A percentile compares a stretch with the other conserved stretches of the same genome.
Conservation (phyloP, 163 green algal species). For the Trebouxiophyceae sp. region DNA sequence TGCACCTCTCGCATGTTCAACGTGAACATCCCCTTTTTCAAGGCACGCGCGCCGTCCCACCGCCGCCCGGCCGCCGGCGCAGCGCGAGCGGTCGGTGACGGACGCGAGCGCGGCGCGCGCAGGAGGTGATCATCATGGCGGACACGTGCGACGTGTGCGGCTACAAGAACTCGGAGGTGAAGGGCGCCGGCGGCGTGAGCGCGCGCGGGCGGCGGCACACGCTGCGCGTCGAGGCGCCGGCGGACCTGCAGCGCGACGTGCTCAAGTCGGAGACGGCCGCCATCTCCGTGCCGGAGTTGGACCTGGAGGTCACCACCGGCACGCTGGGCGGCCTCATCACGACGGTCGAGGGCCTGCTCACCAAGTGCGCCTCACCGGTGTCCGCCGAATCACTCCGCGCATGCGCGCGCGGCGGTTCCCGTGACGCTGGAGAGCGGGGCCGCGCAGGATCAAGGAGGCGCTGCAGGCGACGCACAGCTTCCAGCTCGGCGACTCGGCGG, state of each 20-base stretch:
- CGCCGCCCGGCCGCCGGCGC: too few species aligned
- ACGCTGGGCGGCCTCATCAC: conserved; percentile 48
- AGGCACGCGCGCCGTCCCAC: conserved; percentile 10
- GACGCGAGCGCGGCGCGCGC: not conserved
- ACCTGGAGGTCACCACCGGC: conserved; percentile 38
- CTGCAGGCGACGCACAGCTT: not conserved
- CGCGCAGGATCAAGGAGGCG: not conserved
- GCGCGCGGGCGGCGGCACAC: conserved; percentile 27
- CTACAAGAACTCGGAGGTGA: conserved; percentile 50
- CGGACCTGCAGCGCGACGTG: conserved; percentile 47
- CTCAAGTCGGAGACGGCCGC: conserved; percentile 49
- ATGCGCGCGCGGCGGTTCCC: too few species aligned
- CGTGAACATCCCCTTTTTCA: conserved; percentile 57
- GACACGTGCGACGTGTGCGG: conserved; percentile 51
- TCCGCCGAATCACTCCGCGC: too few species aligned
- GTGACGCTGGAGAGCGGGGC: too few species aligned
- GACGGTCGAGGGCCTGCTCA: conserved; percentile 47
- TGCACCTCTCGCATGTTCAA: conserved; percentile 43
- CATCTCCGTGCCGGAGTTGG: conserved; percentile 39
- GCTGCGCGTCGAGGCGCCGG: conserved; percentile 28
- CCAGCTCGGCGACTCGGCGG: not conserved
- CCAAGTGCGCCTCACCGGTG: conserved; percentile 11
- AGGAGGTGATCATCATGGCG: conserved; percentile 59
- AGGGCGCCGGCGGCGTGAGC: conserved; percentile 29
- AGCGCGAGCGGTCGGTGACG: not conserved